Evolutionary conservation across 228 moss, liverwort and hornwort genomes (phyloP).

Genomic region (Sphagnum fallax): DNA sequence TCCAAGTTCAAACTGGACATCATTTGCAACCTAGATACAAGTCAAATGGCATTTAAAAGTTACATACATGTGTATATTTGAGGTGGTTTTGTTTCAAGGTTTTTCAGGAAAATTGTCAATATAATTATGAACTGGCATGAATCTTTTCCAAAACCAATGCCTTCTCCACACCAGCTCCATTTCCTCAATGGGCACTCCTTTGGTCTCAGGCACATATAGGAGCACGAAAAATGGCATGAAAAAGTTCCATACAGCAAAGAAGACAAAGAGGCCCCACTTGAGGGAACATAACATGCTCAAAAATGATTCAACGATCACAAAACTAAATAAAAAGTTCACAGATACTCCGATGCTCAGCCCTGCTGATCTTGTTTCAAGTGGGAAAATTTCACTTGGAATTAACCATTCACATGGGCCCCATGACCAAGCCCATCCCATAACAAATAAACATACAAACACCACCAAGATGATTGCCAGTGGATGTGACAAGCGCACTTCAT

Average conservation of each 20-base stretch:
- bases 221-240: slow-evolving; percentile 27
- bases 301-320: slow-evolving; percentile 34
- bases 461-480: slow-evolving; percentile 14
- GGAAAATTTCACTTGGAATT: slow-evolving; percentile 44
- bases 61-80: no score
- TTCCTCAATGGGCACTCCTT: slow-evolving; percentile 33
- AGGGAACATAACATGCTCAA: slow-evolving; percentile 33
- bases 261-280: slow-evolving; percentile 33
- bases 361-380: slow-evolving; percentile 38
- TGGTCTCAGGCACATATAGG: slow-evolving; percentile 40
- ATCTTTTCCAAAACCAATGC: slow-evolving; percentile 38
- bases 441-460: slow-evolving; percentile 26
- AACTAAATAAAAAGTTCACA: slow-evolving; percentile 35
- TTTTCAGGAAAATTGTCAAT: no score
- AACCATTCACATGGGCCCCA: slow-evolving; percentile 51
- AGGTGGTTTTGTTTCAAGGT: no score
- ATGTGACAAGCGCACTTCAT: slow-evolving; percentile 4
- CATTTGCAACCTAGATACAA: no score
- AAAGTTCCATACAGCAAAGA: slow-evolving; percentile 28
- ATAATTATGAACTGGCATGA: neutral
- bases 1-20: no score
- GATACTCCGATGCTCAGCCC: slow-evolving; percentile 40
- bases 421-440: slow-evolving; percentile 39
- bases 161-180: slow-evolving; percentile 31
- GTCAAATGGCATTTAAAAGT: no score